A percentile compares a stretch with the other conserved stretches of the same genome.
These are phyloP conservation scores for Colletotrichum sp. DNA, from an alignment of 2,329 filamentous ascomycete genomes.

Conservation along the genomic window DNA sequence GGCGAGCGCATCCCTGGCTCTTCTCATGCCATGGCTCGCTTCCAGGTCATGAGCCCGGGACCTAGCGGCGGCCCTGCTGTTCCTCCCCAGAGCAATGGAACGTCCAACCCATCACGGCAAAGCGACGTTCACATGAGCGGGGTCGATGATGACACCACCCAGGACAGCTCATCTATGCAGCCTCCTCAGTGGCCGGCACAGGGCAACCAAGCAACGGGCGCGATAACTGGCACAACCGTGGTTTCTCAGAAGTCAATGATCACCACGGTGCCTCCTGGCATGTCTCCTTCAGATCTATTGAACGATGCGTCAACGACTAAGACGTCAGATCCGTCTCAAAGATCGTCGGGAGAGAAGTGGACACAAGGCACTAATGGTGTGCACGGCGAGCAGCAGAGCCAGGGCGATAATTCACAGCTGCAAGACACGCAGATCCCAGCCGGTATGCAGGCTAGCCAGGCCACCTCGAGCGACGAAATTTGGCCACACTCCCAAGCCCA, in stretches of 20 bases:
- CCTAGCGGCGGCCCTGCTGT: constrained; percentile 60
- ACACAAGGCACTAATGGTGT: constrained; percentile 76
- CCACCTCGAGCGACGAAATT: constrained; percentile 54
- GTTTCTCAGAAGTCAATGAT: constrained; percentile 70
- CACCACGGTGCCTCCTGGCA: constrained; percentile 61
- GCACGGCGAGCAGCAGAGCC: constrained; percentile 49
- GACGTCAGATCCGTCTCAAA: constrained; percentile 73
- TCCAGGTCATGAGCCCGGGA: constrained; percentile 63
- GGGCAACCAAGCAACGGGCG: constrained; percentile 43
- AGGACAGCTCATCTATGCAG: constrained; percentile 52
- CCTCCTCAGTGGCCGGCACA: constrained; percentile 43
- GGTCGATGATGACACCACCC: constrained; percentile 53
- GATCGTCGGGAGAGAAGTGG: constrained; percentile 68
- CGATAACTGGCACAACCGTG: constrained; percentile 56
- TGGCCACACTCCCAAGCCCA: constrained; percentile 67
- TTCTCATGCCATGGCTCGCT: constrained; percentile 51
- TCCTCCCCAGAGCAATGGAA: constrained; percentile 59
- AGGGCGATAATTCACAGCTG: constrained; percentile 44
- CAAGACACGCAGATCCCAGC: constrained; percentile 58
- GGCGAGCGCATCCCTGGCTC: constrained; percentile 68
- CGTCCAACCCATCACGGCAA: constrained; percentile 52
- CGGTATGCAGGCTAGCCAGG: constrained; percentile 42
- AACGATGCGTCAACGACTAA: constrained; percentile 97
- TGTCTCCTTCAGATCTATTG: constrained; percentile 63
- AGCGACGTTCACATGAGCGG: constrained; percentile 69